A percentile compares a stretch with the other conserved stretches of the same genome.
Conservation (phyloP, 371 early-diverging fungal species). For the Lichtheimia ornata region DNA sequence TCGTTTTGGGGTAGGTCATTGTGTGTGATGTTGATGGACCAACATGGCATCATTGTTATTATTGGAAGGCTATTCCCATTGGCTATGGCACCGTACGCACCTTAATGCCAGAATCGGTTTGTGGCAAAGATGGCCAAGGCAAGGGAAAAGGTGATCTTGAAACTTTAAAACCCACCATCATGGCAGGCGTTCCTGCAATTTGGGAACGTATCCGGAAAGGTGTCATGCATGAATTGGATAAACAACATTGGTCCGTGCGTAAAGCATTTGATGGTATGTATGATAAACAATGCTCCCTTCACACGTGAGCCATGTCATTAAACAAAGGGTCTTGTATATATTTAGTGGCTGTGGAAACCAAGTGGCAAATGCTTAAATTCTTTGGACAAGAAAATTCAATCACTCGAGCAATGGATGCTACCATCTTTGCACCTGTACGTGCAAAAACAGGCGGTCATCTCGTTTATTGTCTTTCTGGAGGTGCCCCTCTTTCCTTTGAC, state of each 20-base stretch:
- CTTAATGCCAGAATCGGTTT: constrained; percentile 79
- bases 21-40: background rate
- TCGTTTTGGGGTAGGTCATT: background rate
- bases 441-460: constrained; percentile 89
- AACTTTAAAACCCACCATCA: constrained; percentile 84
- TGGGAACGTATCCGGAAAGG: constrained; percentile 89
- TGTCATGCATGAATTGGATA: constrained; percentile 68
- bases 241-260: constrained; percentile 57
- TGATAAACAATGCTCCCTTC: background rate
- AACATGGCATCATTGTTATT: constrained; percentile 35
- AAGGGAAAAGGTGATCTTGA: constrained; percentile 90
- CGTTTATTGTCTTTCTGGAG: constrained; percentile 83
- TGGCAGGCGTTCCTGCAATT: constrained; percentile 90
- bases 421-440: constrained; percentile 80
- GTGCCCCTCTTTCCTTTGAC: constrained; percentile 88
- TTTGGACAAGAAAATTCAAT: constrained; percentile 62
- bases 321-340: background rate
- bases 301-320: too few relatives aligned
- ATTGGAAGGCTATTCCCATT: constrained; percentile 52
- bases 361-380: constrained; percentile 64
- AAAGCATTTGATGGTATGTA: constrained; percentile 49
- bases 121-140: constrained; percentile 57
- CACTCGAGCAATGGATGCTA: constrained; percentile 69
- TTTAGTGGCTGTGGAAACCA: constrained; percentile 64
- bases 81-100: constrained; percentile 85